phyloP scores from a whole-genome alignment of 257 asterid genomes.

The Voacanga thouarsii region DNA sequence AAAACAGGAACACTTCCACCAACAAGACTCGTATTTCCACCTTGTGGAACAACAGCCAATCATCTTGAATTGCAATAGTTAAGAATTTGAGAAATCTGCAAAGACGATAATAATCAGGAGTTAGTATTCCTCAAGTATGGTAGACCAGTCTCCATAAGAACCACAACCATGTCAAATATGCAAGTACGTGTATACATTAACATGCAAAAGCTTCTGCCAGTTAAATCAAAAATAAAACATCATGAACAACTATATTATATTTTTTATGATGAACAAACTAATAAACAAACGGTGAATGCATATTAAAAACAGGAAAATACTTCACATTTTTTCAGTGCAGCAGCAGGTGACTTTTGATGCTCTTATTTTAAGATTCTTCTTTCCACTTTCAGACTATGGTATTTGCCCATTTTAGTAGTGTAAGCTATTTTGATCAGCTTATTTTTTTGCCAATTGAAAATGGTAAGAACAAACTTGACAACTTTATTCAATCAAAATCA shows the following conservation, averaged over 20 bases:
- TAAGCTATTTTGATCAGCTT: neutral
- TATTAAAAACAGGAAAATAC: neutral
- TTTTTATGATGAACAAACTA: neutral
- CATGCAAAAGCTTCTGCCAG: neutral
- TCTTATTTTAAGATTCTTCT: neutral
- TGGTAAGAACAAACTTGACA: too few species aligned
- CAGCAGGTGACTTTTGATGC: neutral
- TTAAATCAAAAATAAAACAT: neutral
- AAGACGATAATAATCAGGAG: conserved; percentile 1
- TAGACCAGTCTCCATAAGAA: neutral
- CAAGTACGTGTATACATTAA: neutral
- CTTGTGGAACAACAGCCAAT: conserved; percentile 98
- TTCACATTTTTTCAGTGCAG: neutral
- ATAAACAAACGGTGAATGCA: neutral
- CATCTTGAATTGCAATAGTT: conserved; percentile 76
- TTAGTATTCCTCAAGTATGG: neutral
- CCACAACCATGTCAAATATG: neutral
- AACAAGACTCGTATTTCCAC: conserved; percentile 98
- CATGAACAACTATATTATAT: neutral
- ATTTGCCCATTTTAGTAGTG: neutral
- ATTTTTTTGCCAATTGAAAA: neutral
- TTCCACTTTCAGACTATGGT: neutral
- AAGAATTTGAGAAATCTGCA: conserved; percentile 89
- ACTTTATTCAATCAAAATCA: neutral
- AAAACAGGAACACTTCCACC: conserved; percentile 98